Evolutionary conservation across 495 filamentous ascomycete genomes (phyloP).

Genomic region (Tuber microsphaerosporum): DNA sequence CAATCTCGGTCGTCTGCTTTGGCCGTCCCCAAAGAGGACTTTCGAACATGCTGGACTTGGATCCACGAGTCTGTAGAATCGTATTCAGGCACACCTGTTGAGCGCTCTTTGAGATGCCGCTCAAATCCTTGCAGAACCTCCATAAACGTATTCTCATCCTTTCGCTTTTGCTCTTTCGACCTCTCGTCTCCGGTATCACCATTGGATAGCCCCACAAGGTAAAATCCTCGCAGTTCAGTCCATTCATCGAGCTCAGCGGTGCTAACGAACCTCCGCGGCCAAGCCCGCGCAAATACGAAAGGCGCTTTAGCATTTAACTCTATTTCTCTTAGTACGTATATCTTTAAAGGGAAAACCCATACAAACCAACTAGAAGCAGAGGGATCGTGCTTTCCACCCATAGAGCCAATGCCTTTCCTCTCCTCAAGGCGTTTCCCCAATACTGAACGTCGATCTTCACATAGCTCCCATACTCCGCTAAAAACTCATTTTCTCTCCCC

Average conservation of each 20-base stretch:
- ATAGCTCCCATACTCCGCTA: constrained; percentile 47
- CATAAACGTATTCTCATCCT: constrained; percentile 41
- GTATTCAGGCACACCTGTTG: constrained; percentile 43
- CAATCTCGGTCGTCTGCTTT: constrained; percentile 49
- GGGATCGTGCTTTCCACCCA: constrained; percentile 53
- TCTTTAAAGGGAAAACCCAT: constrained; percentile 5
- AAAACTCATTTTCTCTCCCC: constrained; percentile 44
- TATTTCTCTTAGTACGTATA: constrained; percentile 30
- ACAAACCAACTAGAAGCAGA: constrained; percentile 47
- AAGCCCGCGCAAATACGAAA: constrained; percentile 49
- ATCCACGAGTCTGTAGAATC: constrained; percentile 49
- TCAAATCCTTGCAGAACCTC: constrained; percentile 48
- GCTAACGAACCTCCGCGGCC: constrained; percentile 52
- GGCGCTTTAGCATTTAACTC: constrained; percentile 49
- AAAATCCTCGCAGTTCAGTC: constrained; percentile 45
- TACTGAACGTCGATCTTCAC: constrained; percentile 51
- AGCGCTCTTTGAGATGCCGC: constrained; percentile 45
- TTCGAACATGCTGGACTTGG: constrained; percentile 44
- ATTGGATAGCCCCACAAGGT: constrained; percentile 53
- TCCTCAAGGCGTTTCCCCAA: constrained; percentile 49
- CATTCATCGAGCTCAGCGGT: constrained; percentile 17
- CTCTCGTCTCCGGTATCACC: constrained; percentile 9
- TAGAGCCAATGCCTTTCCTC: constrained; percentile 47
- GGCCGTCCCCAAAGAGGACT: constrained; percentile 43
- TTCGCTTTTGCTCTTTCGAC: constrained; percentile 41